Evolutionary conservation across 139 green algal genomes (phyloP).

Genomic region (Microglena sp.): DNA sequence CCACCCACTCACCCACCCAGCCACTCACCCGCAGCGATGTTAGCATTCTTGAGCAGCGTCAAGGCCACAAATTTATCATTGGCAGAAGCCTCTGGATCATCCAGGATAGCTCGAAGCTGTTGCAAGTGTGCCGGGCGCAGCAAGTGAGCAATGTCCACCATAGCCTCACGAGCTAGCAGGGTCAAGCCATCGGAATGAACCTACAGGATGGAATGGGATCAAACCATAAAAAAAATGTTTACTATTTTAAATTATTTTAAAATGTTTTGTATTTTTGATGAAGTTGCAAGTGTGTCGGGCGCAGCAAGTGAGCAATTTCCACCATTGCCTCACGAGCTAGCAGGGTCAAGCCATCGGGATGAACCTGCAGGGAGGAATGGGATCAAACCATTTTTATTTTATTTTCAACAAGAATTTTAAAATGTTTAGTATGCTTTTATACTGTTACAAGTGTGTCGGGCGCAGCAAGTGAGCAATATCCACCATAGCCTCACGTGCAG

Average conservation of each 20-base stretch:
- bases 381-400: background rate
- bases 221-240: too few species aligned
- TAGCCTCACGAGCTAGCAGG: constrained; percentile 22
- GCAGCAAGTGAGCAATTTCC: constrained; percentile 35
- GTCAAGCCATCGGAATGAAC: too few species aligned
- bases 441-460: too few species aligned
- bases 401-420: background rate
- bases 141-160: constrained; percentile 36
- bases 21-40: constrained; percentile 25
- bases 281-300: constrained; percentile 32
- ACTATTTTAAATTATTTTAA: constrained; percentile 28
- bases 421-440: background rate
- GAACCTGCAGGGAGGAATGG: constrained; percentile 13
- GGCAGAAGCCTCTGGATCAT: constrained; percentile 23
- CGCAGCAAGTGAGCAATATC: constrained; percentile 33
- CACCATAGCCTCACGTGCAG: constrained; percentile 27
- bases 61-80: constrained; percentile 40
- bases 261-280: constrained; percentile 37
- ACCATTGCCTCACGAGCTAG: constrained; percentile 31
- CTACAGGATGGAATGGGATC: too few species aligned
- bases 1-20: background rate
- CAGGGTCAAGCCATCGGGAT: constrained; percentile 24
- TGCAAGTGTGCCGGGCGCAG: constrained; percentile 32
- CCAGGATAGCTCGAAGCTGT: constrained; percentile 37
- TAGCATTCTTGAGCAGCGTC: constrained; percentile 43